A percentile compares a stretch with the other conserved stretches of the same genome.
phyloP scores from a whole-genome alignment of 2,329 filamentous ascomycete species.

The Fusarium succisae region DNA sequence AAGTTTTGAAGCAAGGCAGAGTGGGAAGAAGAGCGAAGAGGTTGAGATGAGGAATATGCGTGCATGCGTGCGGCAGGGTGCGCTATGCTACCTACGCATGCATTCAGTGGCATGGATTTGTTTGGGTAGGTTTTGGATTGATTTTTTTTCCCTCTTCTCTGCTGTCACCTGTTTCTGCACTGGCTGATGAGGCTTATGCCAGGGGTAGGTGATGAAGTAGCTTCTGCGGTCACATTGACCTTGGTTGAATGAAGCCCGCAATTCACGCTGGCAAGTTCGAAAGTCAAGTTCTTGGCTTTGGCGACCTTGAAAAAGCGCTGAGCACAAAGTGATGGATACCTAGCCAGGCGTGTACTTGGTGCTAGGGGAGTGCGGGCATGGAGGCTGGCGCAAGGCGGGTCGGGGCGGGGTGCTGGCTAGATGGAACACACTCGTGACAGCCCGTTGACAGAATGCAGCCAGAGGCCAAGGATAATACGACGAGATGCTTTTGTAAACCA shows the following conservation, averaged over 20 bases:
- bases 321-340: slow-evolving; percentile 13
- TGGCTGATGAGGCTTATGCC: slow-evolving; percentile 36
- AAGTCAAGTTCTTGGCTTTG: slow-evolving; percentile 13
- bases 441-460: slow-evolving; percentile 39
- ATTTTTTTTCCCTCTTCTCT: not conserved
- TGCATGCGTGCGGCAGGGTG: slow-evolving; percentile 36
- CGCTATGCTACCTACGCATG: slow-evolving; percentile 40
- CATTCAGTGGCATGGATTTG: slow-evolving; percentile 43
- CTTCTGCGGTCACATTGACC: slow-evolving; percentile 14
- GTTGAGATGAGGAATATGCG: slow-evolving; percentile 13
- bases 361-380: slow-evolving; percentile 39
- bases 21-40: slow-evolving; percentile 11
- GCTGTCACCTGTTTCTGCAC: slow-evolving; percentile 26
- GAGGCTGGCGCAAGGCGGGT: slow-evolving; percentile 45
- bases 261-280: slow-evolving; percentile 25
- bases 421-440: slow-evolving; percentile 48
- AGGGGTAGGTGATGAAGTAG: slow-evolving; percentile 38
- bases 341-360: slow-evolving; percentile 36
- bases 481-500: slow-evolving; percentile 8
- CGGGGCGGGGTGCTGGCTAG: slow-evolving; percentile 45
- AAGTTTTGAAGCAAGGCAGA: slow-evolving; percentile 6
- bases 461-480: slow-evolving; percentile 7
- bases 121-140: slow-evolving; percentile 24
- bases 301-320: slow-evolving; percentile 24
- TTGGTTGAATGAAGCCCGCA: slow-evolving; percentile 25